Conservation (phyloP, 2,329 filamentous ascomycete genomes). For the Acrocalymma vagum region DNA sequence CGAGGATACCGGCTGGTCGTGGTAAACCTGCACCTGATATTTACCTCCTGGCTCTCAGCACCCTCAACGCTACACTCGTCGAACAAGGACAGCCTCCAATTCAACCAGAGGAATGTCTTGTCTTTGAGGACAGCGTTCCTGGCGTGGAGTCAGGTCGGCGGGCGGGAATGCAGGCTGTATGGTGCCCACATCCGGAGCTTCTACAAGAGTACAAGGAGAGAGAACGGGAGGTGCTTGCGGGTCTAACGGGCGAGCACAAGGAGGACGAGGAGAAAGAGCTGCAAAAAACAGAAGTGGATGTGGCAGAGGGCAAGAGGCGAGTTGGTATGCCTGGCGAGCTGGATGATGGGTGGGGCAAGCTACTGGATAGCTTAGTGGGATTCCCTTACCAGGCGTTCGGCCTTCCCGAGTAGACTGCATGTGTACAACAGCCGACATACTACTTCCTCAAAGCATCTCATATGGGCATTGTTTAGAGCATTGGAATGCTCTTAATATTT, state of each 20-base stretch:
- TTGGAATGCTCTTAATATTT: no score
- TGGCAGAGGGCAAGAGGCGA: conserved; percentile 47
- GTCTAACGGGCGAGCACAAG: conserved; percentile 75
- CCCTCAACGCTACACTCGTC: conserved; percentile 78
- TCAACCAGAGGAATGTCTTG: conserved; percentile 84
- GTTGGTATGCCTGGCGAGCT: conserved; percentile 61
- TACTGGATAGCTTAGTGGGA: conserved; percentile 62
- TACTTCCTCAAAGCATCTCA: no score
- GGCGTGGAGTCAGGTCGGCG: conserved; percentile 90
- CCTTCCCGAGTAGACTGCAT: conserved; percentile 46
- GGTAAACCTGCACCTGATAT: conserved; percentile 97
- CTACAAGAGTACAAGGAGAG: conserved; percentile 77
- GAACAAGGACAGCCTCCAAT: conserved; percentile 69
- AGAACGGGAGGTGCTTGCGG: conserved; percentile 84
- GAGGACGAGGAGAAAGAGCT: conserved; percentile 57
- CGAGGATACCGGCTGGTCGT: conserved; percentile 76
- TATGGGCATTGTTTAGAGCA: no score
- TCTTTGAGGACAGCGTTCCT: conserved; percentile 95
- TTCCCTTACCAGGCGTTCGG: conserved; percentile 70
- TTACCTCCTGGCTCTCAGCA: conserved; percentile 84
- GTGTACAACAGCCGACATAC: no score
- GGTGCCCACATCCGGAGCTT: conserved; percentile 86
- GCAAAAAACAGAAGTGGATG: conserved; percentile 46
- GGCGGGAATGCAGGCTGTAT: conserved; percentile 93
- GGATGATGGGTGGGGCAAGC: conserved; percentile 67